Percentiles rank a stretch among this genome's conserved stretches.
Evolutionary conservation across 2,329 filamentous ascomycete genomes (phyloP).

Genomic region (Fusarium duplospermum): DNA sequence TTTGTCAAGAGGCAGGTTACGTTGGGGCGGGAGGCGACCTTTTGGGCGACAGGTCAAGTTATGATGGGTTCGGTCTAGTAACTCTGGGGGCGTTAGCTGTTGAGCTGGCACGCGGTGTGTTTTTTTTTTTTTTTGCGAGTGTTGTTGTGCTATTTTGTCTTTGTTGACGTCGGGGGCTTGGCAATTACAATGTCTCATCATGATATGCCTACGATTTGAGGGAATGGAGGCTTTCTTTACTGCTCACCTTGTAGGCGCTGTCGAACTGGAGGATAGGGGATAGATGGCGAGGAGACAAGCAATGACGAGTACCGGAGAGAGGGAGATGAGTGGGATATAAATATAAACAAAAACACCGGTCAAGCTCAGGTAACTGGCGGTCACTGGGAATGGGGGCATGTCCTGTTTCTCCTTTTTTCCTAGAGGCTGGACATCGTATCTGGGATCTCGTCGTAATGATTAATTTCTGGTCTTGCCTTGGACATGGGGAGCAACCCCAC

Average conservation of each 20-base stretch:
- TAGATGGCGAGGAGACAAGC: not conserved
- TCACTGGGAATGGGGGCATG: not conserved
- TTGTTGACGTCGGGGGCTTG: conserved; percentile 17
- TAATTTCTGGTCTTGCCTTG: conserved; percentile 40
- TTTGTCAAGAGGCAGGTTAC: not conserved
- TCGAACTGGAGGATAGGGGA: not conserved
- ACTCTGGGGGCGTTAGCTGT: conserved; percentile 1
- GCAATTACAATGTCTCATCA: conserved; percentile 26
- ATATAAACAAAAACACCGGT: conserved; percentile 1
- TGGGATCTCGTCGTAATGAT: conserved; percentile 36
- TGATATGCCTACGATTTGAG: conserved; percentile 19
- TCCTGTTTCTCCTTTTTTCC: not conserved
- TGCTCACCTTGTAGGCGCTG: not conserved
- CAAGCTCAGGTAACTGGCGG: not conserved
- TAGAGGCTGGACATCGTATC: conserved; percentile 14
- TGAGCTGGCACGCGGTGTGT: not conserved
- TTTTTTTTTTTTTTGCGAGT: not conserved
- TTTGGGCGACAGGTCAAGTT: conserved; percentile 1
- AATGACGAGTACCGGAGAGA: conserved; percentile 9
- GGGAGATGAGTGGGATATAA: conserved; percentile 17
- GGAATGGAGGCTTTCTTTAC: conserved; percentile 32
- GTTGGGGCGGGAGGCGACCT: not conserved
- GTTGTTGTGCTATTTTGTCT: not conserved
- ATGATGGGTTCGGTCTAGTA: not conserved
- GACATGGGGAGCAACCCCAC: conserved; percentile 40